Percentiles rank a stretch among this genome's conserved stretches.
Evolutionary conservation across 2,329 filamentous ascomycete species (phyloP).

Genomic region (Sodiomyces alkalinus): DNA sequence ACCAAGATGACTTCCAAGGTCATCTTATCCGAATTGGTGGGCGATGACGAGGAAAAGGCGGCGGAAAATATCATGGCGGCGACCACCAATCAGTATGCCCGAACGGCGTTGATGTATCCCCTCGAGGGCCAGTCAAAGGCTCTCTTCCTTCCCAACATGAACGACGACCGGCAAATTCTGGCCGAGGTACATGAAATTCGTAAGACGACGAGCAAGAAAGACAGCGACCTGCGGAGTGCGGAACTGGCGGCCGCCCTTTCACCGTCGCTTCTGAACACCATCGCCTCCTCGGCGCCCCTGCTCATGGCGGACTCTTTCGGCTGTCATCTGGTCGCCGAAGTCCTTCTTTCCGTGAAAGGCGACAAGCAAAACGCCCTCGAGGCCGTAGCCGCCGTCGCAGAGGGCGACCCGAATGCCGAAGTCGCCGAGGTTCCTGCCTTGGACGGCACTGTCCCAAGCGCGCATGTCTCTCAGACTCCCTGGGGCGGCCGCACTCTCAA

Average conservation of each 20-base stretch:
- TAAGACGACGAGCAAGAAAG: conserved; percentile 82
- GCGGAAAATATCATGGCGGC: conserved; percentile 48
- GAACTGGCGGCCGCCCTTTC: conserved; percentile 66
- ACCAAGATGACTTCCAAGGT: conserved; percentile 77
- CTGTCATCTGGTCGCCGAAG: conserved; percentile 72
- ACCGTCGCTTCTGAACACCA: conserved; percentile 57
- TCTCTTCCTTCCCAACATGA: conserved; percentile 45
- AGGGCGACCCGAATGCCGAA: conserved; percentile 33
- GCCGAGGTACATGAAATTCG: conserved; percentile 67
- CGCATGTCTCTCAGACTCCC: conserved; percentile 44
- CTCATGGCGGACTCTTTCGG: conserved; percentile 67
- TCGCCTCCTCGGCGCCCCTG: conserved; percentile 50
- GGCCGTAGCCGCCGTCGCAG: conserved; percentile 51
- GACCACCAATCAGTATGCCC: conserved; percentile 49
- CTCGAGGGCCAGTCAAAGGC: conserved; percentile 53
- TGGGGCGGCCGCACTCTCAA: conserved; percentile 76
- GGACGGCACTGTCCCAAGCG: conserved; percentile 1
- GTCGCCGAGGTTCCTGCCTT: conserved; percentile 16
- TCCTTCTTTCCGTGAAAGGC: conserved; percentile 59
- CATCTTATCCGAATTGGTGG: conserved; percentile 75
- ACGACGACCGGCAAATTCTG: conserved; percentile 54
- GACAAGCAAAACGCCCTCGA: conserved; percentile 63
- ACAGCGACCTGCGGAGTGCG: conserved; percentile 55
- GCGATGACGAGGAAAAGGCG: conserved; percentile 48
- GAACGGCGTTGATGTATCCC: conserved; percentile 62